Evolutionary conservation across 2,329 filamentous ascomycete genomes (phyloP).

Genomic region (Magnaporthiopsis incrustans): DNA sequence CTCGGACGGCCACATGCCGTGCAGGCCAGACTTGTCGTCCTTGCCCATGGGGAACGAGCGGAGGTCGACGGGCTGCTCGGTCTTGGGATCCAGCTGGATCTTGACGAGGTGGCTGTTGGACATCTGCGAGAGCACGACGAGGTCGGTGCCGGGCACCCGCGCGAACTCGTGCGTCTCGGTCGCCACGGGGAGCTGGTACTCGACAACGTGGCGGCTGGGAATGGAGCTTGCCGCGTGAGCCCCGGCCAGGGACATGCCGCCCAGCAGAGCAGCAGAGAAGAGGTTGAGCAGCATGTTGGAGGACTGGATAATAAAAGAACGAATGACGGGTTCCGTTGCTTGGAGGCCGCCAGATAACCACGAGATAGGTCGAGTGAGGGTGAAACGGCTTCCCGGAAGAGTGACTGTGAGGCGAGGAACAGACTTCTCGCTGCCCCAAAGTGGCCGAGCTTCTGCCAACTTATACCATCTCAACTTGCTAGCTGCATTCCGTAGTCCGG

Average conservation of each 20-base stretch:
- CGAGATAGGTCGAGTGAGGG: no score
- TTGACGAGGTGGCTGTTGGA: background rate
- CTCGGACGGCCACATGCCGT: background rate
- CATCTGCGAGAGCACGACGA: background rate
- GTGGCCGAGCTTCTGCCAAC: no score
- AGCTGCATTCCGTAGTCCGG: no score
- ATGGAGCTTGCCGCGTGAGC: background rate
- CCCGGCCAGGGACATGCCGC: background rate
- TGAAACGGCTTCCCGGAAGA: no score
- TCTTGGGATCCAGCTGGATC: background rate
- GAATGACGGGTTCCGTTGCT: no score
- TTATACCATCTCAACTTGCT: no score
- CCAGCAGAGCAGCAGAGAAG: background rate
- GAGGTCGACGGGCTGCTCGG: background rate
- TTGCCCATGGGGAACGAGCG: background rate
- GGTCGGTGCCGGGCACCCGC: background rate
- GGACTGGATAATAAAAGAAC: no score
- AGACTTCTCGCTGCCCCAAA: no score
- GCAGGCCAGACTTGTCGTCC: background rate
- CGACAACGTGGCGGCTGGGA: background rate
- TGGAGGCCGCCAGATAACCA: no score
- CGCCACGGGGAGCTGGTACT: background rate
- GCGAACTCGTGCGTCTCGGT: background rate
- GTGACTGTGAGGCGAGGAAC: no score
- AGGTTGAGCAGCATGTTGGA: background rate